These are phyloP conservation scores for Claviceps sp. DNA, from an alignment of 2,329 filamentous ascomycete species.

Conservation along the genomic window DNA sequence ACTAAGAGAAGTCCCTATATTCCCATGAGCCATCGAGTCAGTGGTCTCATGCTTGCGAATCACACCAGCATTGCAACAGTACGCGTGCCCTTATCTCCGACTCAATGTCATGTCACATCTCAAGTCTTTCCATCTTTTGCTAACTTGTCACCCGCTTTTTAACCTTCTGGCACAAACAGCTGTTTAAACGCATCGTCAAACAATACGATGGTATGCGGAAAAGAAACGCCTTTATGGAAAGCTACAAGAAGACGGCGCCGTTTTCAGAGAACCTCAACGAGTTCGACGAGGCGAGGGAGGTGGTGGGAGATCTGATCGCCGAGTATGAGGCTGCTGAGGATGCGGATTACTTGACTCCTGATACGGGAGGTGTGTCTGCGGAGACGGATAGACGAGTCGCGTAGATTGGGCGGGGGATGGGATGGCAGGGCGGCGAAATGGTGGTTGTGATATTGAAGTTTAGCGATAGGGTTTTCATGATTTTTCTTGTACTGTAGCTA, in stretches of 20 bases:
- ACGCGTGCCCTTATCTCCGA: constrained; percentile 14
- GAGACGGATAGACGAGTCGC: constrained; percentile 38
- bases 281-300: constrained; percentile 87
- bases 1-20: constrained; percentile 96
- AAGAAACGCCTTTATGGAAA: constrained; percentile 90
- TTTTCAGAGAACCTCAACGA: constrained; percentile 86
- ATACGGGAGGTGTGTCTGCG: constrained; percentile 39
- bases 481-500: too few relatives aligned
- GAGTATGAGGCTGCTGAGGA: constrained; percentile 95
- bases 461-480: too few relatives aligned
- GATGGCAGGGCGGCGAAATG: background rate
- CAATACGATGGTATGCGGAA: constrained; percentile 93
- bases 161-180: constrained; percentile 21
- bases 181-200: constrained; percentile 86
- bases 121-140: background rate
- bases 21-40: constrained; percentile 85
- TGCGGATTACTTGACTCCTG: constrained; percentile 76
- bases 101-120: background rate
- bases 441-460: too few relatives aligned
- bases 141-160: background rate
- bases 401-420: background rate
- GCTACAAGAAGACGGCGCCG: constrained; percentile 88
- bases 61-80: constrained; percentile 92
- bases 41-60: constrained; percentile 93
- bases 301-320: constrained; percentile 78